phyloP scores from a whole-genome alignment of 2,329 filamentous ascomycete genomes.

The Botryotinia convoluta region DNA sequence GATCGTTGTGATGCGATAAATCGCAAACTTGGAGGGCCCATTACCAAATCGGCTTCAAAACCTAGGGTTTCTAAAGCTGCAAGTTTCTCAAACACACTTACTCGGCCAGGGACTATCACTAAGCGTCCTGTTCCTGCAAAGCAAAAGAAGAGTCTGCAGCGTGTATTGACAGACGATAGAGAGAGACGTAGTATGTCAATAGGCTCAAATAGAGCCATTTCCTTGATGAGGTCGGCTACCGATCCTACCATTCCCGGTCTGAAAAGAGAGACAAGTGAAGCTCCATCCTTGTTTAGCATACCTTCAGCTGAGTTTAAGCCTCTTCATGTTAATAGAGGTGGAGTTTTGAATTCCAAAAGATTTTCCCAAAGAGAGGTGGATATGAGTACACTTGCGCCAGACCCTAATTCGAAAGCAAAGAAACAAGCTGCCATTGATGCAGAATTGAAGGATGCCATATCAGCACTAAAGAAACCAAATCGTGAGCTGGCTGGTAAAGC shows the following conservation, averaged over 20 bases:
- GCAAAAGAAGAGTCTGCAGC: slow-evolving; percentile 54
- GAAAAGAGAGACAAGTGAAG: slow-evolving; percentile 68
- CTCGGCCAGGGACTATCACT: slow-evolving; percentile 51
- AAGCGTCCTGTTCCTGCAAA: slow-evolving; percentile 48
- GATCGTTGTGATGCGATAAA: slow-evolving; percentile 68
- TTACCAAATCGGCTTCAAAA: slow-evolving; percentile 55
- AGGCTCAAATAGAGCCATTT: slow-evolving; percentile 57
- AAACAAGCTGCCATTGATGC: slow-evolving; percentile 67
- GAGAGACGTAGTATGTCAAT: slow-evolving; percentile 52
- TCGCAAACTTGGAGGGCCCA: slow-evolving; percentile 72
- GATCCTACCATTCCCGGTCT: slow-evolving; percentile 58
- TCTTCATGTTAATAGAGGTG: slow-evolving; percentile 40
- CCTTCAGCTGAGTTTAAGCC: slow-evolving; percentile 44
- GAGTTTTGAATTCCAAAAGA: slow-evolving; percentile 43
- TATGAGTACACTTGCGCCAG: slow-evolving; percentile 50
- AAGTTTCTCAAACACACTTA: slow-evolving; percentile 42
- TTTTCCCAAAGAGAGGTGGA: slow-evolving; percentile 53
- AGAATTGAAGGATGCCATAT: slow-evolving; percentile 72
- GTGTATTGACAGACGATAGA: slow-evolving; percentile 60
- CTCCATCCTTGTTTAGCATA: slow-evolving; percentile 49
- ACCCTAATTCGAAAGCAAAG: slow-evolving; percentile 56
- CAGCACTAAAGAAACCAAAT: slow-evolving; percentile 71
- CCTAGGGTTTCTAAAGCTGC: slow-evolving; percentile 48
- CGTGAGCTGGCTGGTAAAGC: slow-evolving; percentile 65
- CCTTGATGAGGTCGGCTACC: slow-evolving; percentile 66